Evolutionary conservation across 768 basidiomycete species (phyloP).

Genomic region (Leccinum longicurvipes): DNA sequence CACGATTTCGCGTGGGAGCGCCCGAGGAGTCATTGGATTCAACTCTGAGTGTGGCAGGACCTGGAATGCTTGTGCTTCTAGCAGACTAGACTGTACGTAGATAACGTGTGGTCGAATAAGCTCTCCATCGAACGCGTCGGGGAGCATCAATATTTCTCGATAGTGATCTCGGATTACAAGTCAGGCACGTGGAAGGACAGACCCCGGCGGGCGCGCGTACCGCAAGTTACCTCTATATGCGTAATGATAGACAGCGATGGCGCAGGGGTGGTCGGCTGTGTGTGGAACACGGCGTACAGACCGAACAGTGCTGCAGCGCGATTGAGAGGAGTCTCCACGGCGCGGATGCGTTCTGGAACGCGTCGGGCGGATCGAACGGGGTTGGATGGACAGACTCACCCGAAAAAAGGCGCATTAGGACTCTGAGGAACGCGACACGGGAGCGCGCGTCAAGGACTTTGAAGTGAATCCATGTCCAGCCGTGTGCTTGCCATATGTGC

Average conservation of each 20-base stretch:
- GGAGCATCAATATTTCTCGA: slow-evolving; percentile 45
- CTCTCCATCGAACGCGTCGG: slow-evolving; percentile 40
- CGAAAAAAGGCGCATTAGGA: slow-evolving; percentile 60
- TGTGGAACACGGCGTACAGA: slow-evolving; percentile 64
- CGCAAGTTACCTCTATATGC: slow-evolving; percentile 61
- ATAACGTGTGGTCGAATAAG: slow-evolving; percentile 49
- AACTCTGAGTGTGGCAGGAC: slow-evolving; percentile 54
- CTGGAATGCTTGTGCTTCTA: slow-evolving; percentile 51
- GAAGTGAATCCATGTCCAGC: slow-evolving; percentile 78
- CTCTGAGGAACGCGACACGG: slow-evolving; percentile 58
- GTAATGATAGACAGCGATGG: slow-evolving; percentile 48
- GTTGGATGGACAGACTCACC: slow-evolving; percentile 41
- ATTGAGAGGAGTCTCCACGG: slow-evolving; percentile 49
- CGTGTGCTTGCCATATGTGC: slow-evolving; percentile 57
- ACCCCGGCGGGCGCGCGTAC: slow-evolving; percentile 30
- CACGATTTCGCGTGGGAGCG: slow-evolving; percentile 67
- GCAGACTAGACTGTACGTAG: slow-evolving; percentile 48
- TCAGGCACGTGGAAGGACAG: background rate
- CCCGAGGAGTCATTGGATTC: slow-evolving; percentile 56
- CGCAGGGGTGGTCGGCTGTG: slow-evolving; percentile 57
- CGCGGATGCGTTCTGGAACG: slow-evolving; percentile 49
- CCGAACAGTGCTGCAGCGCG: slow-evolving; percentile 63
- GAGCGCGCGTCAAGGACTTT: slow-evolving; percentile 66
- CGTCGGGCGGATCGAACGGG: background rate
- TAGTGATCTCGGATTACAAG: slow-evolving; percentile 50